Base-by-base conservation (phyloP, 768 basidiomycete genomes). In the Dentipellis fragilis region DNA sequence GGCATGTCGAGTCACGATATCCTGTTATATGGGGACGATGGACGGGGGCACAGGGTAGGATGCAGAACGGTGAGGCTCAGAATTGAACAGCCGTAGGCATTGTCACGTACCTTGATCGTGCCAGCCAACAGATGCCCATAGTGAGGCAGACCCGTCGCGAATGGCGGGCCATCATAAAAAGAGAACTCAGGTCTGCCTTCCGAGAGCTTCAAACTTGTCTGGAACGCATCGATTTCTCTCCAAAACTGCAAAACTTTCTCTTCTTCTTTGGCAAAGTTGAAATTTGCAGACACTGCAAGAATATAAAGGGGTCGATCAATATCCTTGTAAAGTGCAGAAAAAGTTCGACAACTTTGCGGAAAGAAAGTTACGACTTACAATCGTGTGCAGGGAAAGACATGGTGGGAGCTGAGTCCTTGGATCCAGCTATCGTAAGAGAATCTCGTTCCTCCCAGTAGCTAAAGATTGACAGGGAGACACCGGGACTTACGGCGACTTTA, bases 151-250 rank as follows among this genome's bases (percentile, higher is more conserved):
- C 96, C 96, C 1, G 95, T 98, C 0, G 95, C 95, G 65, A 97
- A 98, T 0, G 95, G 95, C 2, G 93, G 93, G 4, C 94, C 94
- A 68, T 97, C 96, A 72, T 93, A 98, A 75, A 99, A 99, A 21
- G 93, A 83, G 69, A 77, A 99, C 65, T 89, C 84, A 16, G 93
- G 93, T 39, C 85, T 79, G 3, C 93, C 93, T 66, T 95, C 87
- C 0, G 91, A 92, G 48, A 94, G 83, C 73, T 92, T 93, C 63
- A 97, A 71, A 62, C 89, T 91, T 7, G 94, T 97, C 66, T 87
- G 83, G 72, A 99, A 99, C 58, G 96, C 96, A 74, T 98, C 92
- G 68, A 99, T 99, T 68, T 94, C 93, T 62, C 80, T 77, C 95
- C 95, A 98, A 73, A 83, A 97, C 52, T 78, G 76, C 59, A 96